phyloP scores from a whole-genome alignment of 2,329 filamentous ascomycete genomes.

The Scytalidium lignicola region DNA sequence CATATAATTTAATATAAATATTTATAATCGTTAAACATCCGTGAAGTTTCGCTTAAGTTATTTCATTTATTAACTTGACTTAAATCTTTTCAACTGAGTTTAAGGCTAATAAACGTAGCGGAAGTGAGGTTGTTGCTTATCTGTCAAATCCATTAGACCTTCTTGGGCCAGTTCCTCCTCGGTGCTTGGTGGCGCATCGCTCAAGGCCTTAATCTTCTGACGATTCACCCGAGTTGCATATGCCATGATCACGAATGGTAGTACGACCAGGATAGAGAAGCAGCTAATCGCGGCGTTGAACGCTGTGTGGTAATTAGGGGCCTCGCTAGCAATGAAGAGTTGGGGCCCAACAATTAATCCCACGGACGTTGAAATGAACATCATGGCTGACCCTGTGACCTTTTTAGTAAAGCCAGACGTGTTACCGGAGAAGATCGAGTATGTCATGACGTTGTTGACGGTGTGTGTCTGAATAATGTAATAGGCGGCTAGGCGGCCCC shows the following conservation, averaged over 20 bases:
- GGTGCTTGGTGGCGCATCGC: neutral
- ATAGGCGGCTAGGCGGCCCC: neutral
- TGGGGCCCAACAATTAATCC: slow-evolving; percentile 50
- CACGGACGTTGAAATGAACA: slow-evolving; percentile 68
- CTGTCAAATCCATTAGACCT: slow-evolving; percentile 1
- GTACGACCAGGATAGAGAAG: neutral
- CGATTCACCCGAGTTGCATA: neutral
- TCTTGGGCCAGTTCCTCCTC: neutral
- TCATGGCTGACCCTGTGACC: slow-evolving; percentile 63
- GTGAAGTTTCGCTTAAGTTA: no score
- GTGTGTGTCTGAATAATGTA: neutral
- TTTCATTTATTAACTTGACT: no score
- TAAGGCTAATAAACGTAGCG: slow-evolving; percentile 1
- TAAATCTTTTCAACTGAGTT: no score
- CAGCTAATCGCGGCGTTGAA: neutral
- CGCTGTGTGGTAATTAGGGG: neutral
- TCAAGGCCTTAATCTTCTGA: neutral
- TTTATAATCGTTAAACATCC: no score
- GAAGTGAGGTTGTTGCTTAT: neutral
- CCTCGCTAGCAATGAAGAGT: neutral
- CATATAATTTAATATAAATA: no score
- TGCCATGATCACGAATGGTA: neutral
- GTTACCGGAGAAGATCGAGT: slow-evolving; percentile 50
- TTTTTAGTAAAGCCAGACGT: slow-evolving; percentile 71
- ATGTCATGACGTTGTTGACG: slow-evolving; percentile 17